Evolutionary conservation across 768 basidiomycete genomes (phyloP).

Genomic region (Leccinum uliginosum): DNA sequence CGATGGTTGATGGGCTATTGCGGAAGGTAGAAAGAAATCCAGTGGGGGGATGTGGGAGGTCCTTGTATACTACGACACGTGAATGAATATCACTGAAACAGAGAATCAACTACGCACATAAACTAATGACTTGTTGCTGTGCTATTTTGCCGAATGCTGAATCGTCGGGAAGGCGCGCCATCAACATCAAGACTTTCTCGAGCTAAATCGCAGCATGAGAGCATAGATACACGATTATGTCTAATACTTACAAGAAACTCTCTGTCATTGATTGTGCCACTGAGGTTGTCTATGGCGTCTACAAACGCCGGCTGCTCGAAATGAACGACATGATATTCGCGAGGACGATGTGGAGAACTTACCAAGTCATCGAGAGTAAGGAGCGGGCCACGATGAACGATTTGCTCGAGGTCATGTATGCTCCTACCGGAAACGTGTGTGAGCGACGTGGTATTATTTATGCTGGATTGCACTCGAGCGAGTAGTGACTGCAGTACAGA

Average conservation of each 20-base stretch:
- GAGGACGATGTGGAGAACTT: neutral
- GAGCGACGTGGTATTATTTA: neutral
- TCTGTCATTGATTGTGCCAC: conserved; percentile 53
- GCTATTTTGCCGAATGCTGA: conserved; percentile 31
- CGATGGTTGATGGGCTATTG: neutral
- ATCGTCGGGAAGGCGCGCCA: conserved; percentile 47
- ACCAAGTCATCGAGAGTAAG: conserved; percentile 28
- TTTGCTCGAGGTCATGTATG: conserved; percentile 27
- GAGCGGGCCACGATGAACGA: conserved; percentile 25
- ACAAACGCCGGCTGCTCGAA: conserved; percentile 41
- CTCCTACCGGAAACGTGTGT: conserved; percentile 8
- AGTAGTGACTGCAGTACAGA: conserved; percentile 13
- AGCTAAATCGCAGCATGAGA: conserved; percentile 40
- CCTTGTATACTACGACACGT: conserved; percentile 57
- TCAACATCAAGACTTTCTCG: conserved; percentile 54
- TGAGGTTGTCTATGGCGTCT: conserved; percentile 44
- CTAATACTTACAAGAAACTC: conserved; percentile 46
- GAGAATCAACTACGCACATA: conserved; percentile 45
- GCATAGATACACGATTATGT: neutral
- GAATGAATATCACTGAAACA: neutral
- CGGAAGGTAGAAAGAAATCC: conserved; percentile 40
- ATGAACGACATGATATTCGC: neutral
- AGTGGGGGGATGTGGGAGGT: conserved; percentile 71
- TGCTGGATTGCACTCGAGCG: conserved; percentile 6
- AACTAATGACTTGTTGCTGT: conserved; percentile 48